These are phyloP conservation scores for Cinchona pubescens DNA, from an alignment of 257 asterid species.

Conservation along the genomic window DNA sequence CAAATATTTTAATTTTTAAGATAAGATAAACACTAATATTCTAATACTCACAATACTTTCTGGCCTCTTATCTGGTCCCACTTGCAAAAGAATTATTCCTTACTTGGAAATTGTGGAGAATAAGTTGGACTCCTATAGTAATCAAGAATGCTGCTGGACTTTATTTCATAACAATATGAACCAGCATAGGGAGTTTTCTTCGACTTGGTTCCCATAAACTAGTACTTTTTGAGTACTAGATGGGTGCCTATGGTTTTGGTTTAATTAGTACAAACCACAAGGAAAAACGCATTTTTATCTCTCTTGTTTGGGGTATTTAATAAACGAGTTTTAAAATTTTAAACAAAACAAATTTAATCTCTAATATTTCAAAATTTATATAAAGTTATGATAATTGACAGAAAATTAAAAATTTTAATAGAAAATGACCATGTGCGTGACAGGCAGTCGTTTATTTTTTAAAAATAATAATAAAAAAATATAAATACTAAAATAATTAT, in stretches of 20 bases:
- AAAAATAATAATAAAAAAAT: too few species aligned
- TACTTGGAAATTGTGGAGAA: constrained; percentile 19
- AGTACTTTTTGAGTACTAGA: too few species aligned
- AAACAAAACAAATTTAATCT: too few species aligned
- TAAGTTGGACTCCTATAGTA: neutral
- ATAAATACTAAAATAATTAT: too few species aligned
- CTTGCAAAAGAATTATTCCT: constrained; percentile 7
- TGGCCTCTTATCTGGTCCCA: constrained; percentile 13
- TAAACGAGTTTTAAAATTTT: too few species aligned
- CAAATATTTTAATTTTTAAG: neutral
- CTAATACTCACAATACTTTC: neutral
- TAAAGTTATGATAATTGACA: too few species aligned
- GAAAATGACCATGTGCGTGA: too few species aligned
- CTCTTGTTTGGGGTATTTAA: too few species aligned
- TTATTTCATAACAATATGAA: neutral
- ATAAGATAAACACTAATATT: neutral
- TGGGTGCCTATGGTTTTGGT: neutral
- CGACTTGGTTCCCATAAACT: neutral
- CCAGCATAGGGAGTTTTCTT: neutral
- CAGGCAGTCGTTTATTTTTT: too few species aligned
- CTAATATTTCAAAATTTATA: too few species aligned
- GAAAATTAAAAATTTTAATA: too few species aligned
- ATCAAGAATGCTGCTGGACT: constrained; percentile 3
- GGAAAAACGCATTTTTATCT: too few species aligned
- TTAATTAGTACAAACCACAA: neutral